Conservation (phyloP, 441 rosid species). For the Francoa sonchifolia region DNA sequence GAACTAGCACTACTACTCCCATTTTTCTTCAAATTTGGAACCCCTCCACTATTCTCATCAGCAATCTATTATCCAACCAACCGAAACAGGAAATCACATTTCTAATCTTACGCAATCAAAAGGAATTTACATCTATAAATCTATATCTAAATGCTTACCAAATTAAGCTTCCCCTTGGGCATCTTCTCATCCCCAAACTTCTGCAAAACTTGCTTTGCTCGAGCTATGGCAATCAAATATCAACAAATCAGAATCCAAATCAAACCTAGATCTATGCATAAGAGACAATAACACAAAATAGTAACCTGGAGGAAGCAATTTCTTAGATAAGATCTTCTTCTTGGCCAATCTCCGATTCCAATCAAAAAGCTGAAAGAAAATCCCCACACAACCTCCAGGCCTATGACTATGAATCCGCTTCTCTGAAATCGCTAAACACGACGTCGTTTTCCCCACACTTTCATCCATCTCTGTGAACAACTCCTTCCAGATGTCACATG, state of each 20-base stretch:
- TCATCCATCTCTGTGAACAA: conserved; percentile 41
- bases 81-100: not conserved
- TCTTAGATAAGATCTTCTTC: conserved; percentile 65
- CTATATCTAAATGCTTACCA: conserved; percentile 22
- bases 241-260: not conserved
- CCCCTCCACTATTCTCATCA: conserved; percentile 60
- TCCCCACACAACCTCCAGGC: conserved; percentile 74
- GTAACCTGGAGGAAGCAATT: conserved; percentile 66
- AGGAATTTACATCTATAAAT: not conserved
- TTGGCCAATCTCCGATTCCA: conserved; percentile 77
- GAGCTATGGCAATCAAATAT: conserved; percentile 23
- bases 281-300: too few species aligned
- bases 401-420: conserved; percentile 35
- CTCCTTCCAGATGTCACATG: conserved; percentile 3
- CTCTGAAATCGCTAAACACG: conserved; percentile 55
- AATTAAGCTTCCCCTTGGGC: conserved; percentile 55
- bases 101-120: conserved; percentile 1
- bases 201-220: conserved; percentile 43
- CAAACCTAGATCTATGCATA: not conserved
- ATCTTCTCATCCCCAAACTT: conserved; percentile 70
- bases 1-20: conserved; percentile 13
- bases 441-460: conserved; percentile 23
- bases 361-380: conserved; percentile 78
- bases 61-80: conserved; percentile 39
- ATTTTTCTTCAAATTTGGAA: conserved; percentile 39